Conservation (phyloP, 495 filamentous ascomycete species). For the Staphylotrichum tortipilum region DNA sequence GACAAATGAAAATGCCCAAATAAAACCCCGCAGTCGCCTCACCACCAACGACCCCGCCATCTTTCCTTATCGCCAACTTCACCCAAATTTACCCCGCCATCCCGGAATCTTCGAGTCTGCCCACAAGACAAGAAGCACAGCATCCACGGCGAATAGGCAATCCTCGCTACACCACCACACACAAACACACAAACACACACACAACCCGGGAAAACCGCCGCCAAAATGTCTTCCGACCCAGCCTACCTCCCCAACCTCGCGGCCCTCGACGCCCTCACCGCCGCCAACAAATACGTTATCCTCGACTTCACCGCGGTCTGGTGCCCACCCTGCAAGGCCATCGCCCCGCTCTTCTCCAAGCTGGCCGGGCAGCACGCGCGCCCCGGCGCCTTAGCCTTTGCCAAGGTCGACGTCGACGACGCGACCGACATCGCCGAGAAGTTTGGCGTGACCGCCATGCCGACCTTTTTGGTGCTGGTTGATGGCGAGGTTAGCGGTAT, state of each 20-base stretch:
- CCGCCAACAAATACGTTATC: constrained; percentile 32
- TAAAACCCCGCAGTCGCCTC: no score
- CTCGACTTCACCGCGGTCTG: constrained; percentile 51
- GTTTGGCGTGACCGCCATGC: constrained; percentile 52
- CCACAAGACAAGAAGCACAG: no score
- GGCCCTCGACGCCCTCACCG: constrained; percentile 27
- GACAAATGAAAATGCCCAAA: no score
- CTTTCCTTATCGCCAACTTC: no score
- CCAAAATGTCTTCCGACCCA: no score
- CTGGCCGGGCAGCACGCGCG: constrained; percentile 39
- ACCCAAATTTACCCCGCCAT: no score
- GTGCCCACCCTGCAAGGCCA: constrained; percentile 61
- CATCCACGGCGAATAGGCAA: no score
- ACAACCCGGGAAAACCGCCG: no score
- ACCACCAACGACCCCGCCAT: no score
- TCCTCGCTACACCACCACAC: no score
- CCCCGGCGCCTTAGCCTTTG: constrained; percentile 43
- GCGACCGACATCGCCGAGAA: constrained; percentile 38
- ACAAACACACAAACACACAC: no score
- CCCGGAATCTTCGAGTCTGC: no score
- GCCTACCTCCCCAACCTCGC: constrained; percentile 18
- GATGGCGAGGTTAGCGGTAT: constrained; percentile 54
- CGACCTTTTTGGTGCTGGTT: constrained; percentile 81
- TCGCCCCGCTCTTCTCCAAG: constrained; percentile 50
- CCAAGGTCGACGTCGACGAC: constrained; percentile 51